Percentiles rank a stretch among this genome's conserved stretches.
These are phyloP conservation scores for Erythrobasidium yunnanense DNA, from an alignment of 768 basidiomycete species.

Conservation along the genomic window DNA sequence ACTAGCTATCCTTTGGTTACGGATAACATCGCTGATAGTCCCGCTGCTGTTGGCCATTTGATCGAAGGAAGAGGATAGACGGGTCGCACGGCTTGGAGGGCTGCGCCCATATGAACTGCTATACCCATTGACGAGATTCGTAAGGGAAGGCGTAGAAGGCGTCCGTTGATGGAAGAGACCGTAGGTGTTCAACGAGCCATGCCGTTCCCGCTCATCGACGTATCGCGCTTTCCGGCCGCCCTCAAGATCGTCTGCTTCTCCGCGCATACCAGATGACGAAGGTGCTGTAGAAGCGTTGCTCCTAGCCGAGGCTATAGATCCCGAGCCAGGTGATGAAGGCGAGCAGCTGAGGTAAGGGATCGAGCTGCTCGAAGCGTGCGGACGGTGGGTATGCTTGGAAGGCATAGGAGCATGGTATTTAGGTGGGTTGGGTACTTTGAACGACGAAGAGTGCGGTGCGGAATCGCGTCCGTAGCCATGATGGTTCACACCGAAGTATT, in stretches of 20 bases:
- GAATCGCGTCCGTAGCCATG: not conserved
- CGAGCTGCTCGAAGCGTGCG: not conserved
- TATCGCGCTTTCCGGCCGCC: not conserved
- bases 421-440: not conserved
- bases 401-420: not conserved
- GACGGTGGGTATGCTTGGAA: not conserved
- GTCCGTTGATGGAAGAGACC: conserved; percentile 22
- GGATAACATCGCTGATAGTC: not conserved
- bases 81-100: not conserved
- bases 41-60: not conserved
- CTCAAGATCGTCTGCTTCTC: not conserved
- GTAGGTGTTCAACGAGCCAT: conserved; percentile 1
- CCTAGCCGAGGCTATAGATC: not conserved
- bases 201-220: not conserved
- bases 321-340: conserved; percentile 20
- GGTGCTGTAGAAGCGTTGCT: conserved; percentile 11
- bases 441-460: too few species aligned
- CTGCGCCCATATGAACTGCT: conserved; percentile 1
- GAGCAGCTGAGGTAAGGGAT: conserved; percentile 23
- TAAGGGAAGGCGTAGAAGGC: conserved; percentile 17
- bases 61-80: conserved; percentile 22
- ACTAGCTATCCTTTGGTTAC: not conserved
- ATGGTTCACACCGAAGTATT: not conserved
- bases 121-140: not conserved
- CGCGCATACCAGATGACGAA: conserved; percentile 7